Base-by-base conservation (phyloP, 2,329 filamentous ascomycete genomes). In the Nemania abortiva region DNA sequence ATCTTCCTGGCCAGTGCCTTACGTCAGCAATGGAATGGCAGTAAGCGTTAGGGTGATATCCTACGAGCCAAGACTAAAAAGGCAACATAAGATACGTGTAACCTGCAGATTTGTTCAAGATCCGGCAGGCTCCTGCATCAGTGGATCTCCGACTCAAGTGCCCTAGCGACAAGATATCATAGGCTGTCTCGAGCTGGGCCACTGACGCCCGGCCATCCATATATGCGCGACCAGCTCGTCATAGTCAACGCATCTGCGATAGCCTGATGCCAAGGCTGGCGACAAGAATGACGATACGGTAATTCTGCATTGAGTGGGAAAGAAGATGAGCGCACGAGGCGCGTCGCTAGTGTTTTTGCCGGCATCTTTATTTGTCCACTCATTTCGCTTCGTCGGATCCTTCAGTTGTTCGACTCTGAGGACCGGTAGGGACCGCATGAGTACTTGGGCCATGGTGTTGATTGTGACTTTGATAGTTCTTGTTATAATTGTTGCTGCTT, bases 401-500 rank as follows among this genome's bases (percentile, higher is more conserved):
- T 22, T 86, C 84, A 20, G 79, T 74, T 47, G 78, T 75, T 66
- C 81, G 79, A 74, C 73, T 77, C 69, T 76, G 77, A 27, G 79
- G 76, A 15, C 74, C 77, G 6, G 80, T 76, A 11, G 81, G 80
- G 47, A 77, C 75, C 3, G 76, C 73, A 68, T 82, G 81, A 60
- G 75, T 78, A 59, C 74, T 70, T 66, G 79, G 79, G 18, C 73
- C 74, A 70, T 82, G 82, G 60, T 85, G 83, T 45, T 83, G 78
- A 63, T 76, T 80, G 66, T 85, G 84, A 34, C 78, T 81, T 60
- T 83, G 82, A 69, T 84, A 86, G 71, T 83, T 85, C 78, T 88
- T 87, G 72, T 82, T 84, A 71, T 79, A 82, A 70, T 77, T 87
- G 77, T 85, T 86, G 73, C 85, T 86, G 73, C 84, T 86, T 72